These are phyloP conservation scores for Ceratocystis alfenasii DNA, from an alignment of 2,329 filamentous ascomycete genomes.

Conservation along the genomic window DNA sequence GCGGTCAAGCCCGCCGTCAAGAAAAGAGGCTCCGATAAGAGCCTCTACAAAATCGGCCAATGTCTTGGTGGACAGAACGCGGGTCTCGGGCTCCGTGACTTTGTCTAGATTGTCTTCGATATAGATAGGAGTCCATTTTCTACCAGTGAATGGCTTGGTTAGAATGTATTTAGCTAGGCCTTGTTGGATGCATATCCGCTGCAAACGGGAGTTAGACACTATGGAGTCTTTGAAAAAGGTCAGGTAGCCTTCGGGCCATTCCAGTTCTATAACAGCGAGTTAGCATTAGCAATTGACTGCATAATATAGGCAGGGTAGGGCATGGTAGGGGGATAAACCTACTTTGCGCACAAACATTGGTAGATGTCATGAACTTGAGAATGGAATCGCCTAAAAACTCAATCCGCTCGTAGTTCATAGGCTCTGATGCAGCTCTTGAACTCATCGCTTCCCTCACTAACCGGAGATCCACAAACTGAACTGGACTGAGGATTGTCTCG, in stretches of 20 bases:
- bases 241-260: slow-evolving; percentile 67
- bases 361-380: slow-evolving; percentile 59
- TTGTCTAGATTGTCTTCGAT: slow-evolving; percentile 31
- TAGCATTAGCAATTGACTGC: slow-evolving; percentile 20
- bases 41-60: slow-evolving; percentile 83
- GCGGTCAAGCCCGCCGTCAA: slow-evolving; percentile 54
- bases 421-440: slow-evolving; percentile 47
- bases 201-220: slow-evolving; percentile 65
- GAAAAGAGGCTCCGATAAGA: slow-evolving; percentile 62
- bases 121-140: slow-evolving; percentile 61
- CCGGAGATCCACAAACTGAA: slow-evolving; percentile 42
- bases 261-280: slow-evolving; percentile 37
- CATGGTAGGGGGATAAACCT: slow-evolving; percentile 25
- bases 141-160: slow-evolving; percentile 51
- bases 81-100: slow-evolving; percentile 24
- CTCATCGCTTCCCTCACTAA: slow-evolving; percentile 59
- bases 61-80: slow-evolving; percentile 57
- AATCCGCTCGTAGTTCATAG: slow-evolving; percentile 64
- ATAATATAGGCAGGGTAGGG: background rate
- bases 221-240: slow-evolving; percentile 54
- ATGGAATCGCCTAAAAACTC: slow-evolving; percentile 82
- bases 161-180: slow-evolving; percentile 65
- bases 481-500: slow-evolving; percentile 27
- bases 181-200: slow-evolving; percentile 46
- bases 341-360: slow-evolving; percentile 50